Percentiles rank a stretch among this genome's conserved stretches.
Conservation (phyloP, 2,329 filamentous ascomycete species). For the Setomelanomma holmii region DNA sequence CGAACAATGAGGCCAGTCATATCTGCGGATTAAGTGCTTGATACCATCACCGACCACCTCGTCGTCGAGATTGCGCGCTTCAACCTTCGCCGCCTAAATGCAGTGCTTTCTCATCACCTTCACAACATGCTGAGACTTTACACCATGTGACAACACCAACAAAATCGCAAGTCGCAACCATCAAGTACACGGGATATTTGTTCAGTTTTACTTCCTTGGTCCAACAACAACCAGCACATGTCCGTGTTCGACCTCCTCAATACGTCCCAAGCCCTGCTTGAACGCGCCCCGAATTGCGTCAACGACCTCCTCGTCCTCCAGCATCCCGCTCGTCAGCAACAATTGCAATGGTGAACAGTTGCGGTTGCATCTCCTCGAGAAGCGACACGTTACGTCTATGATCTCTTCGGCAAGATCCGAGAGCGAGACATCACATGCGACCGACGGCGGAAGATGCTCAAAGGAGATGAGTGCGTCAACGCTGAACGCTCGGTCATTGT, state of each 20-base stretch:
- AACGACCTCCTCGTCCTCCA: background rate
- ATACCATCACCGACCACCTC: no score
- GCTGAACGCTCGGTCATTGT: background rate
- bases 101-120: no score
- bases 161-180: background rate
- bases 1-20: no score
- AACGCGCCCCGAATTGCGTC: background rate
- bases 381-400: background rate
- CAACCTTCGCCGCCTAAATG: no score
- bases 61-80: no score
- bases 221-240: background rate
- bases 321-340: background rate
- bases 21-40: no score
- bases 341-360: background rate
- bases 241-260: background rate
- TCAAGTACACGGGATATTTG: no score
- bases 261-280: background rate
- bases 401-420: slow-evolving; percentile 3
- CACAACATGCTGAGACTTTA: no score
- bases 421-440: background rate
- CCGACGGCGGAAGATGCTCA: background rate
- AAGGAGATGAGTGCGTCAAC: background rate
- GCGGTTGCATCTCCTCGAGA: background rate
- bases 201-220: background rate
- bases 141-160: background rate